Conservation (phyloP, 306 rosid genomes). For the Prunus mira region DNA sequence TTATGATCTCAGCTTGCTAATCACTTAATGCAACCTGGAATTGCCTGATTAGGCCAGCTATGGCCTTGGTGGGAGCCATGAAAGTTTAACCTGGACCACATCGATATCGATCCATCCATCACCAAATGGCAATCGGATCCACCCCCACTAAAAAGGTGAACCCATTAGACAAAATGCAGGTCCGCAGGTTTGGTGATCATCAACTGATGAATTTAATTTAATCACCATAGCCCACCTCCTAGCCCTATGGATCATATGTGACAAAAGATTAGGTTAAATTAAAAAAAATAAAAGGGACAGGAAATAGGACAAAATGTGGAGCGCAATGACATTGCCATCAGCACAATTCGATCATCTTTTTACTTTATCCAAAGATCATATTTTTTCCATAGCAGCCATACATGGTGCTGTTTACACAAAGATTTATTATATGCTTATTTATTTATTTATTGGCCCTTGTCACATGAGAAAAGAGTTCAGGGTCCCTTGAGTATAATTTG, state of each 20-base stretch:
- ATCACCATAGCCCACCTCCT: conserved; percentile 25
- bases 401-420: background rate
- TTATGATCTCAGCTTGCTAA: background rate
- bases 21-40: conserved; percentile 24
- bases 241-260: conserved; percentile 23
- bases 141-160: conserved; percentile 16
- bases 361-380: background rate
- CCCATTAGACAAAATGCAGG: conserved; percentile 24
- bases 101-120: background rate
- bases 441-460: background rate
- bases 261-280: conserved; percentile 28
- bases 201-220: conserved; percentile 25
- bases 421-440: background rate
- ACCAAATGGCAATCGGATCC: conserved; percentile 11
- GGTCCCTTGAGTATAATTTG: conserved; percentile 20
- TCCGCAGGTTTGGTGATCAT: conserved; percentile 23
- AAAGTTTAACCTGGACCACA: conserved; percentile 25
- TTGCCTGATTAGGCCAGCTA: conserved; percentile 32
- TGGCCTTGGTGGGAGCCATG: conserved; percentile 43
- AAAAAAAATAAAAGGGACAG: conserved; percentile 23
- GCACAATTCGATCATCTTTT: background rate
- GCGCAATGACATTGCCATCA: conserved; percentile 20
- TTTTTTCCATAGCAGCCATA: background rate
- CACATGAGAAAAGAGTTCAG: conserved; percentile 10
- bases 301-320: conserved; percentile 37